Base-by-base conservation (phyloP, 371 early-diverging fungal species). In the Entomophthora muscae region DNA sequence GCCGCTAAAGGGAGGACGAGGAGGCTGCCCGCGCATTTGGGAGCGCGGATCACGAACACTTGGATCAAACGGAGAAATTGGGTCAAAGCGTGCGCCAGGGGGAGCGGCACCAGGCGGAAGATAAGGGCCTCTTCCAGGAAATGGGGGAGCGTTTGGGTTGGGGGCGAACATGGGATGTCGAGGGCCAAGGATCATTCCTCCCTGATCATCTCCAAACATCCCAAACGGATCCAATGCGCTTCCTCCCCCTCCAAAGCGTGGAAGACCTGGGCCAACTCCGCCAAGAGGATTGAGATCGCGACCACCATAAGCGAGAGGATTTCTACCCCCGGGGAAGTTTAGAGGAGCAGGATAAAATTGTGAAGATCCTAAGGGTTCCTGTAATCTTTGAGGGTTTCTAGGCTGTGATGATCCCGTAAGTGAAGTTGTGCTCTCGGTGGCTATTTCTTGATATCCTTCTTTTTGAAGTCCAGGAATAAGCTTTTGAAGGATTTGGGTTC, bases 11-110 rank as follows among this genome's bases (percentile, higher is more conserved):
- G 67, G 57, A 59, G 27, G 74, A 32, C 67, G 66, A 51, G 68
- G 72, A 28, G 73, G 65, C n/a, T 64, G 57, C 52, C 71, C 67
- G 3, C 72, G 71, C 55, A 69, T 59, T 17, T 70, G 68, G 17
- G 76, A 72, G 29, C 73, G 68, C 13, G 77, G 78, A 17, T 80
- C 73, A 2, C 69, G 70, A 12, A 65, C 72, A 1, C 68, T 67
- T 7, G 63, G 67, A 1, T 83, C 85, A 66, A 86, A 84, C 0
- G 94, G 94, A 7, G 81, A 80, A 63, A 93, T 89, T 0, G 93
- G 95, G 68, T 94, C 93, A 71, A 90, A 94, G 12, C 93, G 79
- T 1, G 95, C 95, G 7, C 91, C 91, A 13, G 89, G 88, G 1
- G 95, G 95, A 1, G 90, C 90, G 29, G 89, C 79, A 13, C 84